phyloP scores from a whole-genome alignment of 1,284 basidiomycete species.

The Kwoniella shivajii region DNA sequence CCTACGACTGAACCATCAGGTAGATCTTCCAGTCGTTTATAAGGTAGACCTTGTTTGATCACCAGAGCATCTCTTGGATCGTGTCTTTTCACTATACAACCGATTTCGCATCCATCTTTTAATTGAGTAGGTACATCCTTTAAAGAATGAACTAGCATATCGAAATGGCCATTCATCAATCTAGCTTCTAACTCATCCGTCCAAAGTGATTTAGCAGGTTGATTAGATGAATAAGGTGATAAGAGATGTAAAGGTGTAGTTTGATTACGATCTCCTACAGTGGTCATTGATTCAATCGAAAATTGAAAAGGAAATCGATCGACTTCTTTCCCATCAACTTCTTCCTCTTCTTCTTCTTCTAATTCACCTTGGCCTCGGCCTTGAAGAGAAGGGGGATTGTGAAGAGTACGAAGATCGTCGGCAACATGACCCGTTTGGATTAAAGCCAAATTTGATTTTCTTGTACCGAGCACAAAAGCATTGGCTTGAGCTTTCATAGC shows the following conservation, averaged over 20 bases:
- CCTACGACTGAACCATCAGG: conserved; percentile 89
- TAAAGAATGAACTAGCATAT: conserved; percentile 89
- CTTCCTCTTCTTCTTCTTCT: neutral
- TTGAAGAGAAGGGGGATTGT: conserved; percentile 43
- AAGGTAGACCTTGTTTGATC: conserved; percentile 74
- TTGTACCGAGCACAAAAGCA: conserved; percentile 70
- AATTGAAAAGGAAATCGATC: conserved; percentile 54
- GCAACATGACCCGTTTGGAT: conserved; percentile 79
- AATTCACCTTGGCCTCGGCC: neutral
- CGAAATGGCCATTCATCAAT: conserved; percentile 70
- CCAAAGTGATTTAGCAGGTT: conserved; percentile 81
- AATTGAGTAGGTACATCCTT: conserved; percentile 93
- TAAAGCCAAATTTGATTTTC: conserved; percentile 80
- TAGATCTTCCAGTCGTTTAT: conserved; percentile 78
- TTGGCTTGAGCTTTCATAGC: conserved; percentile 23
- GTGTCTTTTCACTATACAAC: conserved; percentile 82
- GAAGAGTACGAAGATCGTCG: conserved; percentile 60
- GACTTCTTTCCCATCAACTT: neutral
- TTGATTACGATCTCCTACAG: conserved; percentile 89
- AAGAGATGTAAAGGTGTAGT: conserved; percentile 60
- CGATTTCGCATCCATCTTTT: conserved; percentile 81
- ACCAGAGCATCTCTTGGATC: conserved; percentile 89
- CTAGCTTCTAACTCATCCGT: conserved; percentile 92
- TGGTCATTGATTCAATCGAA: conserved; percentile 80
- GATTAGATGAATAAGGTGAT: conserved; percentile 38